These are phyloP conservation scores for Aureobasidium subglaciale DNA, from an alignment of 2,329 filamentous ascomycete species.

Conservation along the genomic window DNA sequence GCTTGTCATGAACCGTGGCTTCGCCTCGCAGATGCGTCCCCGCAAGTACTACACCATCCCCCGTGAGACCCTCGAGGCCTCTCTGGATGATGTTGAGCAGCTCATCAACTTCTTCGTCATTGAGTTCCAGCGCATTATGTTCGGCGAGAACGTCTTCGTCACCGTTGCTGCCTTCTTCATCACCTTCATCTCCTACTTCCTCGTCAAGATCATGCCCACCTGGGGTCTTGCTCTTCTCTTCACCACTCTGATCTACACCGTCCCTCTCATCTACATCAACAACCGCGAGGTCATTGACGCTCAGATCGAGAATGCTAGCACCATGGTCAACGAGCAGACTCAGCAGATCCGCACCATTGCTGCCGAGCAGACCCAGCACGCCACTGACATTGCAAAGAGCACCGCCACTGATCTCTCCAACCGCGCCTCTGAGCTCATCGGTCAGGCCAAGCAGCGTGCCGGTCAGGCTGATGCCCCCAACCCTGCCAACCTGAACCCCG, in stretches of 20 bases:
- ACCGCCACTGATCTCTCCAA: constrained; percentile 54
- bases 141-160: constrained; percentile 57
- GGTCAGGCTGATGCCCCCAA: constrained; percentile 21
- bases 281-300: constrained; percentile 59
- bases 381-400: constrained; percentile 50
- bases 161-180: constrained; percentile 54
- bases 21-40: constrained; percentile 55
- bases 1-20: constrained; percentile 48
- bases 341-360: constrained; percentile 54
- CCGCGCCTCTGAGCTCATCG: constrained; percentile 53
- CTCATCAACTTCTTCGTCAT: constrained; percentile 63
- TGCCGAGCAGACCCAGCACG: constrained; percentile 52
- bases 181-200: constrained; percentile 54
- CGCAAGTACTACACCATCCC: constrained; percentile 60
- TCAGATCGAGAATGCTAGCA: constrained; percentile 48
- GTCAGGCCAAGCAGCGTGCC: constrained; percentile 26
- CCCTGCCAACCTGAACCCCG: constrained; percentile 18
- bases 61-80: constrained; percentile 55
- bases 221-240: constrained; percentile 56
- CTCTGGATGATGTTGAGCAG: constrained; percentile 56
- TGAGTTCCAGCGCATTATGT: constrained; percentile 59
- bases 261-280: constrained; percentile 56
- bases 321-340: constrained; percentile 51
- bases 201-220: constrained; percentile 59
- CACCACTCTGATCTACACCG: constrained; percentile 51